phyloP scores from a whole-genome alignment of 352 stramenopile species.

The Globisporangium uncinulatum region DNA sequence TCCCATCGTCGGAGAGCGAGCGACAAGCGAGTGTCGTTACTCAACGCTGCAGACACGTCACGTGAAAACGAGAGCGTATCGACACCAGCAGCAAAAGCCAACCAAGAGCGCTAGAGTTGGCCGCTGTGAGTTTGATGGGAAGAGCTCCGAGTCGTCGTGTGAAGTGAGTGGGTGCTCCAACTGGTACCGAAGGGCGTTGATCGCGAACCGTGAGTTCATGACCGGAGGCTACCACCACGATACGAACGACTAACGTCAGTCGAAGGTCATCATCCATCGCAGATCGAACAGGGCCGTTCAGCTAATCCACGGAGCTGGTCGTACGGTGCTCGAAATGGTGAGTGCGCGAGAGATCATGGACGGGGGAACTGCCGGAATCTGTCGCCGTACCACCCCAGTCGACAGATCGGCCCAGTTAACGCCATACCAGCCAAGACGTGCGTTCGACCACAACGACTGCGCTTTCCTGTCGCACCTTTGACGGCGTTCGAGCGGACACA shows the following conservation, averaged over 20 bases:
- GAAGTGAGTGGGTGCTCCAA: conserved; percentile 74
- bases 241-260: neutral
- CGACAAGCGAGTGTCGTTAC: neutral
- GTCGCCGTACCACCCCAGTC: neutral
- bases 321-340: conserved; percentile 23
- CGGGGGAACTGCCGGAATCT: conserved; percentile 47
- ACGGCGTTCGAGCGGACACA: conserved; percentile 8
- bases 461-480: conserved; percentile 20
- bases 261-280: conserved; percentile 5
- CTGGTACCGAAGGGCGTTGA: conserved; percentile 73
- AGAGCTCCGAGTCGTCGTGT: conserved; percentile 64
- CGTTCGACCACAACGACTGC: too few species aligned
- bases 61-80: neutral
- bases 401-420: neutral
- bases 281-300: too few species aligned
- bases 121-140: conserved; percentile 35
- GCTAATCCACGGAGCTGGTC: neutral
- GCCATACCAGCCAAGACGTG: too few species aligned
- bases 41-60: neutral
- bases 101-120: conserved; percentile 49
- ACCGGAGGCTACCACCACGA: conserved; percentile 10
- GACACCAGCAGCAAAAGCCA: neutral
- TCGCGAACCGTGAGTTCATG: conserved; percentile 46
- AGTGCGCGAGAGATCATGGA: conserved; percentile 50
- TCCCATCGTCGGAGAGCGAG: neutral